Base-by-base conservation (phyloP, 768 basidiomycete genomes). In the Leccinum disarticulatum region DNA sequence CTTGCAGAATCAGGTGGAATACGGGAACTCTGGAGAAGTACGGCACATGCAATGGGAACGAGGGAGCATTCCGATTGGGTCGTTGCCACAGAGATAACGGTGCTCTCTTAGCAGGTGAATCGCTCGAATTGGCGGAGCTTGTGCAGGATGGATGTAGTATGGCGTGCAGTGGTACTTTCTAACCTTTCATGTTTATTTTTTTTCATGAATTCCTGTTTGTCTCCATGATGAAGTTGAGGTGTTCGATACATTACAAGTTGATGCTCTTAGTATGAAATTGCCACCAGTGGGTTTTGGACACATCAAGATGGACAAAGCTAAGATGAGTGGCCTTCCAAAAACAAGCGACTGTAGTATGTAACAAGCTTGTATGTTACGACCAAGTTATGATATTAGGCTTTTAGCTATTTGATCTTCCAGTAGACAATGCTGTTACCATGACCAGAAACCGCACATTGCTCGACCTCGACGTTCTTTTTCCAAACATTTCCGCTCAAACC, bases 361-460 rank as follows among this genome's bases (percentile, higher is more conserved):
- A 17, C 17, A 41, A n/a, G 9, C n/a, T n/a, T 43, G 41, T n/a
- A 43, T 43, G 4, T 10, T n/a, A 43, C 9, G n/a, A 41, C 41
- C 6, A 14, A 25, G 25, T 28, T 22, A 13, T n/a, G 7, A 51
- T 5, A 5, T 52, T 22, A 59, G 1, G 14, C 48, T 22, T 27
- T 49, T 2, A 1, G 27, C 14, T 47, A 57, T 54, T 60, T 64
- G 52, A 85, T 80, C 75, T 79, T 84, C 90, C 91, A 91, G 67
- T 91, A 92, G 1, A 91, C 79, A 51, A 82, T 74, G 61, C 84
- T 88, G 65, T 76, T 85, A 28, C 82, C 81, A 66, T 80, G 81
- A n/a, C 90, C 89, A 28, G 82, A 81, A 9, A 82, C 79, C 15
- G 81, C 83, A 51, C 75, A 73, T 68, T 92, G 90, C 71, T 89